Evolutionary conservation across 2,329 filamentous ascomycete species (phyloP), one percentile per base, ranked within the genome.

Genomic region (Alternaria sp.): DNA sequence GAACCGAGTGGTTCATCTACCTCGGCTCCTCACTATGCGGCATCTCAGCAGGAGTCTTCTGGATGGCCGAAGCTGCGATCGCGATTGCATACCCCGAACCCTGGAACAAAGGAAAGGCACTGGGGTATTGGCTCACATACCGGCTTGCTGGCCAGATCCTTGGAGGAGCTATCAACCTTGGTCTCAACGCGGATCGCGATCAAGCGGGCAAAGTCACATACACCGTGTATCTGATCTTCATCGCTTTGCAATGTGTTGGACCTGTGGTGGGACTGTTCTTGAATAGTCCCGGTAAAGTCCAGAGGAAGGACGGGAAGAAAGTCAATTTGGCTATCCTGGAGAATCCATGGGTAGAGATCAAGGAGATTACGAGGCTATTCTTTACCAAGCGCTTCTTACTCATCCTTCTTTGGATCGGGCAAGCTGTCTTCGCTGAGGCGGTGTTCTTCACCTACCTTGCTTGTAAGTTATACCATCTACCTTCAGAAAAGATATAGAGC

Each of bases 51-150:
- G 91, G 91, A 0, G 83, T 93, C 0, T 93, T 93, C 77, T 93
- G 91, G 91, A 89, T 89, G 83, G 87, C 90, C 0, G 91, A 93
- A 78, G 89, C 89, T 1, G 90, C 91, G 0, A 91, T 93, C 60
- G 90, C 90, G 0, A 86, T 93, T 19, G 85, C 88, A 0, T 93
- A 93, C 67, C 90, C 90, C 0, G 90, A 93, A 69, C 89, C 90
- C 0, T 88, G 75, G 74, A 78, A 78, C 26, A 77, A 75, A 53
- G 77, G 77, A 11, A 77, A 77, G 56, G 74, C 76, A 1, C 80
- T 93, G 0, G 90, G 89, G 0, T 89, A 90, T 71, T 93, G 91
- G 91, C 82, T 92, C 5, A 85, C 82, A 6, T 88, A 85, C 65
- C 83, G 86, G 4, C 83, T 91, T 2, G 81, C 83, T 2, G 90